Percentiles rank a stretch among this genome's conserved stretches.
Conservation (phyloP, 129 eudicot genomes). For the Centaurea solstitialis region DNA sequence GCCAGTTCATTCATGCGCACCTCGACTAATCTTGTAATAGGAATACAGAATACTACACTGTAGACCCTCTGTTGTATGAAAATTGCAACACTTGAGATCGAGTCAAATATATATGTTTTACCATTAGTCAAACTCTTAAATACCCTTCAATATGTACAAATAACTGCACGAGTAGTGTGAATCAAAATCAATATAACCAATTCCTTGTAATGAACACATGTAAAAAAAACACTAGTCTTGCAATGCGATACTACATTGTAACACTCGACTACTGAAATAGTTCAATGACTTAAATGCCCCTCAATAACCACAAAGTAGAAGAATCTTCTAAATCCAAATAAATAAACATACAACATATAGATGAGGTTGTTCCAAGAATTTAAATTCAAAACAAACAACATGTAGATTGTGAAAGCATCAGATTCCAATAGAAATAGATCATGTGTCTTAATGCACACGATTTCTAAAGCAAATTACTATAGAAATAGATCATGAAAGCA, state of each 20-base stretch:
- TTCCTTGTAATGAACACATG: not conserved
- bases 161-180: not conserved
- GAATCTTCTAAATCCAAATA: not conserved
- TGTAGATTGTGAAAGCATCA: not conserved
- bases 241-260: not conserved
- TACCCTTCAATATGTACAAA: conserved; percentile 2
- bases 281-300: not conserved
- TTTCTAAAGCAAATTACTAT: not conserved
- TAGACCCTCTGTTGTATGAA: no score
- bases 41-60: no score
- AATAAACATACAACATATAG: not conserved
- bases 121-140: conserved; percentile 3
- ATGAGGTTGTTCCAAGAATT: not conserved
- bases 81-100: no score
- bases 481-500: not conserved
- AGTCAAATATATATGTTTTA: not conserved
- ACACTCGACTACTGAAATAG: not conserved
- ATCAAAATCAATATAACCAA: not conserved
- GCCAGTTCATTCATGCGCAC: no score
- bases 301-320: not conserved
- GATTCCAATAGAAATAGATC: no score
- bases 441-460: not conserved
- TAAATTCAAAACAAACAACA: not conserved
- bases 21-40: no score
- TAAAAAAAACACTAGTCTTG: not conserved